These are phyloP conservation scores for Aspergillus diversus DNA, from an alignment of 495 filamentous ascomycete species.

Conservation along the genomic window DNA sequence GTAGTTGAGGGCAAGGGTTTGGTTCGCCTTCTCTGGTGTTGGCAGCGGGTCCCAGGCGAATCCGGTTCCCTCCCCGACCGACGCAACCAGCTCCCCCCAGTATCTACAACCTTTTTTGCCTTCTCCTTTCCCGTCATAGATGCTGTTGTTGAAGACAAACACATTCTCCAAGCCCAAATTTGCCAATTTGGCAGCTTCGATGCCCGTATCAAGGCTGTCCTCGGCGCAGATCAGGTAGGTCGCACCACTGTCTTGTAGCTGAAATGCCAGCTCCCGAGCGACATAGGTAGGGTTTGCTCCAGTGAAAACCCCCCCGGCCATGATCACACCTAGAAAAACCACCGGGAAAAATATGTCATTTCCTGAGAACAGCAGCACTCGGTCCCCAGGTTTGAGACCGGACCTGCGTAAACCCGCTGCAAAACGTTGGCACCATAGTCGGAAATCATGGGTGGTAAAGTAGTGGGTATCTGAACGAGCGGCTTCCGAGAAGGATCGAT, in stretches of 20 bases:
- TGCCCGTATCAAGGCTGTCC: conserved; percentile 44
- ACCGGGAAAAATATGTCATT: conserved; percentile 77
- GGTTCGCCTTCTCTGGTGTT: conserved; percentile 41
- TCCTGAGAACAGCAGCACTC: conserved; percentile 71
- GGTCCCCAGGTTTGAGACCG: conserved; percentile 69
- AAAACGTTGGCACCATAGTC: conserved; percentile 70
- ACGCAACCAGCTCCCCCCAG: conserved; percentile 53
- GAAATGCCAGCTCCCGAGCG: conserved; percentile 70
- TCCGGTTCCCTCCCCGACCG: conserved; percentile 42
- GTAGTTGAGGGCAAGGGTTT: conserved; percentile 68
- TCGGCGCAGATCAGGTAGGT: conserved; percentile 64
- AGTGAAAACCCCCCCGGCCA: conserved; percentile 79
- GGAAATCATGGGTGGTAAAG: conserved; percentile 61
- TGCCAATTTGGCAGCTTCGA: conserved; percentile 47
- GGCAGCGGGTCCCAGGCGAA: conserved; percentile 49
- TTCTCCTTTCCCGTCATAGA: conserved; percentile 43
- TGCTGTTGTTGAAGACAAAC: conserved; percentile 54
- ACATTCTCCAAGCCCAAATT: conserved; percentile 43
- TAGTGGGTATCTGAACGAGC: conserved; percentile 58
- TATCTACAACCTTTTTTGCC: conserved; percentile 47
- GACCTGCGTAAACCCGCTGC: conserved; percentile 68
- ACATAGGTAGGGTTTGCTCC: conserved; percentile 81
- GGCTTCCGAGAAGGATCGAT: conserved; percentile 56
- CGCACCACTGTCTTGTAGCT: conserved; percentile 71
- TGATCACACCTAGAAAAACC: conserved; percentile 71